Conservation (phyloP, 2,329 filamentous ascomycete species). For the Sphaerulina musiva region DNA sequence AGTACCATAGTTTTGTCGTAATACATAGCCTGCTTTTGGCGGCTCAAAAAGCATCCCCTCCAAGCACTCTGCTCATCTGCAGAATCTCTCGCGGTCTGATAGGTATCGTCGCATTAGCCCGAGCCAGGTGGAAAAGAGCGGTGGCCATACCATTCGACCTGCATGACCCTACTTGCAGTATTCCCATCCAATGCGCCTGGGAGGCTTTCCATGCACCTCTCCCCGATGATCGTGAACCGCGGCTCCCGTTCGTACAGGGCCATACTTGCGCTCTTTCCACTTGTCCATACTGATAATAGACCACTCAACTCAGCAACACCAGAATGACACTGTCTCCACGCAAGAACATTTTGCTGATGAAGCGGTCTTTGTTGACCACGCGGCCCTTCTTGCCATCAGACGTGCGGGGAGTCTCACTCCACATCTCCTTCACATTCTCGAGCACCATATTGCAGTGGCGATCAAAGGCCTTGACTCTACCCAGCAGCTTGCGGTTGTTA, state of each 20-base stretch:
- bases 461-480: slow-evolving; percentile 96
- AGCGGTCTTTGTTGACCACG: slow-evolving; percentile 93
- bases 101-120: slow-evolving; percentile 1
- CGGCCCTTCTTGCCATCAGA: slow-evolving; percentile 81
- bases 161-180: not conserved
- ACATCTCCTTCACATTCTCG: slow-evolving; percentile 98
- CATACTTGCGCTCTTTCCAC: not conserved
- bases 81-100: slow-evolving; percentile 2
- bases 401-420: slow-evolving; percentile 85
- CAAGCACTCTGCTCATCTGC: slow-evolving; percentile 3
- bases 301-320: slow-evolving; percentile 61
- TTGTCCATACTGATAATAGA: not conserved
- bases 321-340: slow-evolving; percentile 83
- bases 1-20: slow-evolving; percentile 15
- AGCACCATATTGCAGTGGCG: slow-evolving; percentile 98
- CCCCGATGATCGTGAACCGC: no score
- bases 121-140: not conserved
- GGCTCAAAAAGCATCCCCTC: slow-evolving; percentile 3
- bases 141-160: slow-evolving; percentile 6
- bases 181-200: slow-evolving; percentile 4
- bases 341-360: slow-evolving; percentile 97
- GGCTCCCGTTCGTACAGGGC: no score
- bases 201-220: not conserved
- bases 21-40: slow-evolving; percentile 15
- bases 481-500: slow-evolving; percentile 96